These are phyloP conservation scores for Fusarium fujikuroi DNA, from an alignment of 2,329 filamentous ascomycete genomes.

Conservation along the genomic window DNA sequence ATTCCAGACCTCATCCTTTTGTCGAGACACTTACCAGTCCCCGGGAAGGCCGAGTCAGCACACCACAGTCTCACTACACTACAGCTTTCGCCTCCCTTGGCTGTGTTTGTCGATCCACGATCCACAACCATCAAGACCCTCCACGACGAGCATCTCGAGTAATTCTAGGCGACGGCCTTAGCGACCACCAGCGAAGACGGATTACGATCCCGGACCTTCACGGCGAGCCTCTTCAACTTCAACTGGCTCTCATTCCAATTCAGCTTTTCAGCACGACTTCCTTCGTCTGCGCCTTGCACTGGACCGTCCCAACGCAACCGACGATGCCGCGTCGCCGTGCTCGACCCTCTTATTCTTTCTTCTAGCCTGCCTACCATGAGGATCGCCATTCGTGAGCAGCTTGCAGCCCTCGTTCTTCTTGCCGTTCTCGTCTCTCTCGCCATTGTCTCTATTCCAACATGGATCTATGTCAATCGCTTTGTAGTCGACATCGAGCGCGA, in stretches of 20 bases:
- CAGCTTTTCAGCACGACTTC: constrained; percentile 6
- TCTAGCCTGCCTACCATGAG: constrained; percentile 68
- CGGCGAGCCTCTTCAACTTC: constrained; percentile 6
- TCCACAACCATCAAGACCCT: constrained; percentile 33
- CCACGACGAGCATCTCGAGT: constrained; percentile 10
- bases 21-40: neutral
- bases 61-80: constrained; percentile 19
- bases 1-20: neutral
- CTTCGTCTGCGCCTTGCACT: constrained; percentile 20
- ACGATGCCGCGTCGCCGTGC: constrained; percentile 44
- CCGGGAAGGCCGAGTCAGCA: constrained; percentile 36
- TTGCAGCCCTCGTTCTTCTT: constrained; percentile 81
- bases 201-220: neutral
- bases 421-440: constrained; percentile 79
- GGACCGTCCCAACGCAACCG: constrained; percentile 22
- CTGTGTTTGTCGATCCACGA: constrained; percentile 39
- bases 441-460: constrained; percentile 82
- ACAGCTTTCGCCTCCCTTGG: constrained; percentile 35
- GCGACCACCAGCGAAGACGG: constrained; percentile 7
- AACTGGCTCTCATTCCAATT: neutral
- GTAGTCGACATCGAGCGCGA: constrained; percentile 64
- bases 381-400: constrained; percentile 87
- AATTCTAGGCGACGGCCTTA: constrained; percentile 13
- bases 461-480: constrained; percentile 67
- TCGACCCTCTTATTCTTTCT: constrained; percentile 30